Evolutionary conservation across 2,329 filamentous ascomycete genomes (phyloP), one percentile per base, ranked within the genome.

Genomic region (Polychaeton citri): DNA sequence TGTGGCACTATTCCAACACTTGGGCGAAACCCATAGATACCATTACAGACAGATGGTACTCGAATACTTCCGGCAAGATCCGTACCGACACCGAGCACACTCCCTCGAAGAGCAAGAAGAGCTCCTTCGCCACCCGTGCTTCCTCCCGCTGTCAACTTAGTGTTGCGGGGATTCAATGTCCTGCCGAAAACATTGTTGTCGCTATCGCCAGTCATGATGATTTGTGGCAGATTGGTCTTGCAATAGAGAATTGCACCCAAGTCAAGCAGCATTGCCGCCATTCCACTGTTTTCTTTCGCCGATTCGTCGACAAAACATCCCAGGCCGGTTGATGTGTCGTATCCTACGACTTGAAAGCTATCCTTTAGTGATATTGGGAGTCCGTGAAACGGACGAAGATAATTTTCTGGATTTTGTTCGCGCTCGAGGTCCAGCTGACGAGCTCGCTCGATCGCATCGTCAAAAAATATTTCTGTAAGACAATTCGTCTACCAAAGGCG

Each of bases 41-140:
- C 54, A 34, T 60, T 58, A 60, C 87, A 87, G 48, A 94, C 86
- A 37, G 93, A 81, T 57, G 81, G 88, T 54, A 95, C 90, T 48
- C 78, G 75, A 51, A 92, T 78, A 36, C 58, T 64, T 1, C 69
- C 69, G 1, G 65, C 69, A 32, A 79, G 66, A 53, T 80, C 76
- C 0, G 76, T 79, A 0, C 73, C 74, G 9, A 79, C 63, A 1
- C 77, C 77, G 2, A 80, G 47, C 35, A 73, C 61, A 20, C 62
- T 69, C 0, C 75, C 75, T 19, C 65, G 62, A 60, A 79, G 66
- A 4, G 68, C 69, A 15, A 79, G 46, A 7, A 79, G 53, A 0
- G 69, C 72, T 0, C 67, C 75, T 50, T 81, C 76, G 9, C 79
- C 79, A 8, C 79, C 79, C 0, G 71, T 74, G 7, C 69, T 74